Evolutionary conservation across 2,329 filamentous ascomycete genomes (phyloP), one percentile per base, ranked within the genome.

Genomic region (Hypomyces rosellus): DNA sequence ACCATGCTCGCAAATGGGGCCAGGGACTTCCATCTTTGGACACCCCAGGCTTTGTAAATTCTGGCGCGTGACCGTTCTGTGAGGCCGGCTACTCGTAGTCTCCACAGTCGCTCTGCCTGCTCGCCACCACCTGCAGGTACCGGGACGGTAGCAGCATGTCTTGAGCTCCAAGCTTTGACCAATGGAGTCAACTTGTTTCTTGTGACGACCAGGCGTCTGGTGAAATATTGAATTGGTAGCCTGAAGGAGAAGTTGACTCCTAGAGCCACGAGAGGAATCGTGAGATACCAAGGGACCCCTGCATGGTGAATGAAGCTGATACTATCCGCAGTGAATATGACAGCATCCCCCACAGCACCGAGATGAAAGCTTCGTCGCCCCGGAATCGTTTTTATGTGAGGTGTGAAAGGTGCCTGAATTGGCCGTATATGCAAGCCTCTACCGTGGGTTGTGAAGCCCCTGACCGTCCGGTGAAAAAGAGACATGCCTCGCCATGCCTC

Each of bases 231-330:
- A 6, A 75, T 64, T 5, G 79, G 79, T 4, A 79, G 61, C 13
- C 78, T 70, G 52, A 75, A 58, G 44, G 70, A 50, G 37, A 72
- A 57, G 61, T 70, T 75, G 58, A 80, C 63, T 42, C 65, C 61
- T 2, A 80, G 53, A 6, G 76, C 75, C 13, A 77, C 64, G n/a
- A 77, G 65, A 4, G 79, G 77, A 43, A 82, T 77, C 25, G 72
- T 69, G 33, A 80, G 55, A 56, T 69, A 80, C 79, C 79, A 82
- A 1, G 78, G 77, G 1, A 75, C 60, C 36, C 72, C 70, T 20
- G 68, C 67, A 44, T 59, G 50, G 58, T 82, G 78, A 9, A 75
- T 48, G 42, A 64, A 64, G 34, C 69, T 60, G 45, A 82, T 69
- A 52, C 69, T 58, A 46, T 72, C 62, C 33, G 76, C 71, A 3